Conservation (phyloP, 768 basidiomycete species). For the Podaxis mareebaensis region DNA sequence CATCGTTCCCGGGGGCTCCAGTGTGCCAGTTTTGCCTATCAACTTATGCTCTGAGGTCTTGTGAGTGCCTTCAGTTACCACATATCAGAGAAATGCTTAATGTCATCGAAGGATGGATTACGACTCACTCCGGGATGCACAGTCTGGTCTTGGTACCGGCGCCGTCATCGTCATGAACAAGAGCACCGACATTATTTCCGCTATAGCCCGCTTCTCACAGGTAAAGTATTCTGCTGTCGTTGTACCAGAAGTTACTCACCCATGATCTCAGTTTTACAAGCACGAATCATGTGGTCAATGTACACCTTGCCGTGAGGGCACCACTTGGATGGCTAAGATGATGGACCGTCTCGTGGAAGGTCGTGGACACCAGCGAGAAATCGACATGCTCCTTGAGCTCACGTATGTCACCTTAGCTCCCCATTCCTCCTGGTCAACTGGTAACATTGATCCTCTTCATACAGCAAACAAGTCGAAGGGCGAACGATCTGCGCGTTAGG, state of each 20-base stretch:
- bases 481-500: slow-evolving; percentile 97
- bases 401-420: slow-evolving; percentile 54
- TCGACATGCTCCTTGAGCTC: slow-evolving; percentile 96
- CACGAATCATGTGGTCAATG: slow-evolving; percentile 99
- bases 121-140: slow-evolving; percentile 94
- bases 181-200: slow-evolving; percentile 90
- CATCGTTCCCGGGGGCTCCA: slow-evolving; percentile 94
- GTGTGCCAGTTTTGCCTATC: slow-evolving; percentile 90
- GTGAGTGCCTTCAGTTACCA: slow-evolving; percentile 47
- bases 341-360: slow-evolving; percentile 97
- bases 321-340: slow-evolving; percentile 99
- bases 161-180: slow-evolving; percentile 99
- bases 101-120: slow-evolving; percentile 81
- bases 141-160: slow-evolving; percentile 96
- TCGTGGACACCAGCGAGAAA: slow-evolving; percentile 87
- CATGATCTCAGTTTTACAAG: slow-evolving; percentile 86
- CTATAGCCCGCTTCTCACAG: slow-evolving; percentile 85
- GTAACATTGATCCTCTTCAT: slow-evolving; percentile 14
- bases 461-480: slow-evolving; percentile 93
- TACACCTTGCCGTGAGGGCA: slow-evolving; percentile 91
- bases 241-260: background rate
- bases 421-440: background rate
- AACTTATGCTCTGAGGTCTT: slow-evolving; percentile 83
- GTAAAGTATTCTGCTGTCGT: background rate
- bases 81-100: slow-evolving; percentile 12